Evolutionary conservation across 2,329 filamentous ascomycete genomes (phyloP).

Genomic region (Dissoconium aciculare): DNA sequence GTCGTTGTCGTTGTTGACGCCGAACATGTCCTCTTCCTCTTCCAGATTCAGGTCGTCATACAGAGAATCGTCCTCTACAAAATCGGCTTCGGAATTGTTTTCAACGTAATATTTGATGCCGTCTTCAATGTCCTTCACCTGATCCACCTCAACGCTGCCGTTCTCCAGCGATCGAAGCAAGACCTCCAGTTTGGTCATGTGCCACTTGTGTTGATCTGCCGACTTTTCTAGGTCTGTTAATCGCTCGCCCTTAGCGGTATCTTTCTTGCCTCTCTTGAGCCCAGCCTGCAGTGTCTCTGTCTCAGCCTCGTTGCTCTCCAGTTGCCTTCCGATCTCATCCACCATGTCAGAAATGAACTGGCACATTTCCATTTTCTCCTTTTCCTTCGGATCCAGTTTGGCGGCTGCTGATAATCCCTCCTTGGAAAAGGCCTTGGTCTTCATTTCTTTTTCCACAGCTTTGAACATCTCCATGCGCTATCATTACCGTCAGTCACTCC

Average conservation of each 20-base stretch:
- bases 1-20: conserved; percentile 64
- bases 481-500: conserved; percentile 10
- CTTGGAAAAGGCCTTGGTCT: conserved; percentile 98
- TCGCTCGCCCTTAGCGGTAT: conserved; percentile 66
- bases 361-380: conserved; percentile 76
- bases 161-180: conserved; percentile 84
- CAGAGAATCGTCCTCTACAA: conserved; percentile 83
- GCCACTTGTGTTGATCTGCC: conserved; percentile 92
- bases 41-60: conserved; percentile 90
- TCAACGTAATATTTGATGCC: conserved; percentile 91
- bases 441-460: conserved; percentile 99
- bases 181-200: conserved; percentile 81
- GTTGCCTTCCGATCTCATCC: conserved; percentile 83
- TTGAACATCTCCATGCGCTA: conserved; percentile 99
- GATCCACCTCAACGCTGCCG: conserved; percentile 71
- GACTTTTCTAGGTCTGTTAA: conserved; percentile 71
- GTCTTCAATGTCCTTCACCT: conserved; percentile 80
- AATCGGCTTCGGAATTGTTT: conserved; percentile 76
- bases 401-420: conserved; percentile 83
- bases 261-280: conserved; percentile 90
- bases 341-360: conserved; percentile 79
- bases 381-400: conserved; percentile 93
- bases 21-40: conserved; percentile 79
- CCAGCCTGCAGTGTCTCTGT: conserved; percentile 71
- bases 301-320: conserved; percentile 84